Percentiles rank a stretch among this genome's conserved stretches.
Conservation (phyloP, 2,329 filamentous ascomycete species). For the Atkinsonella texensis region DNA sequence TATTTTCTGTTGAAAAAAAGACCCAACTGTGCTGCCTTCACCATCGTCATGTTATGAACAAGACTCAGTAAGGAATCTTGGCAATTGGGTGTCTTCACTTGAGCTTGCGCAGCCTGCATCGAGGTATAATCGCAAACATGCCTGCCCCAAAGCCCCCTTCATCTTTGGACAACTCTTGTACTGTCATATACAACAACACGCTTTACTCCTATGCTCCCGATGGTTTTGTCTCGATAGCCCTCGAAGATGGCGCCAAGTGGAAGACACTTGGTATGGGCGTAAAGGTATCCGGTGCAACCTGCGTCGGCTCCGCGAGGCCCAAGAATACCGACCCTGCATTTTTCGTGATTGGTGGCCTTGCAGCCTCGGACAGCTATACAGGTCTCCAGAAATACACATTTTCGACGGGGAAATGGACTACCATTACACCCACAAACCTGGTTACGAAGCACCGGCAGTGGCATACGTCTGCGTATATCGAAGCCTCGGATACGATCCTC, state of each 20-base stretch:
- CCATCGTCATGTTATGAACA: constrained; percentile 6
- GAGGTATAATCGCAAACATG: constrained; percentile 37
- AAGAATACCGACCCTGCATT: constrained; percentile 50
- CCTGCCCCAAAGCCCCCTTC: constrained; percentile 57
- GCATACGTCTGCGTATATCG: constrained; percentile 67
- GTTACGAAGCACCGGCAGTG: constrained; percentile 58
- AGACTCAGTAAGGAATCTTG: background rate
- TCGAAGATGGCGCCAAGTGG: constrained; percentile 65
- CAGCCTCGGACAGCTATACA: constrained; percentile 42
- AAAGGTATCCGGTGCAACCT: constrained; percentile 62
- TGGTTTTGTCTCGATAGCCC: constrained; percentile 61
- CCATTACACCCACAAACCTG: constrained; percentile 27
- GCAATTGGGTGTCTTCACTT: background rate
- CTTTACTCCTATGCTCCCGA: constrained; percentile 71
- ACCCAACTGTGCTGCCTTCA: constrained; percentile 1
- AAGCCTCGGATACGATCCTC: constrained; percentile 57
- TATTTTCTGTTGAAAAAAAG: background rate
- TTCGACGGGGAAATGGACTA: constrained; percentile 40
- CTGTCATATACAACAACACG: constrained; percentile 66
- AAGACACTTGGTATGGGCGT: constrained; percentile 50
- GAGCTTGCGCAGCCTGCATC: background rate
- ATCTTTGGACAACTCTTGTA: constrained; percentile 66
- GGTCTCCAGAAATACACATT: constrained; percentile 62
- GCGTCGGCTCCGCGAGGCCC: constrained; percentile 56
- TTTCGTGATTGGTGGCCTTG: constrained; percentile 69